Base-by-base conservation (phyloP, 352 stramenopile species). In the Pythium brachiatum region DNA sequence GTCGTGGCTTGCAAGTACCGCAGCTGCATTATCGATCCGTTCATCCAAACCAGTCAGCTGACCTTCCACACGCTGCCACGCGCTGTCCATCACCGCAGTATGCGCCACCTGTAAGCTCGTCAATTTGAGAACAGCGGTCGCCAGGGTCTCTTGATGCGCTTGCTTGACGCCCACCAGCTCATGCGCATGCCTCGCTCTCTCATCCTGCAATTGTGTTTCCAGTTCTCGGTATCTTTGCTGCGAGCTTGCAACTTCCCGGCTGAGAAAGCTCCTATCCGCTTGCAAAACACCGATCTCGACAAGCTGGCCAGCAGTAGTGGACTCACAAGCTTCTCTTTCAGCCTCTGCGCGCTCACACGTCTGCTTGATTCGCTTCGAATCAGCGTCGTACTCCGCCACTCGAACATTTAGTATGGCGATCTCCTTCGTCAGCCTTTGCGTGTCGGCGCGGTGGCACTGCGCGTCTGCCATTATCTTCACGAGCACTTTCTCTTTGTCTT, bases 201-300 rank as follows among this genome's bases (percentile, higher is more conserved):
- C 13, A n/a, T n/a, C 34, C 1, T 26, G 53, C 12, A 38, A 23
- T 2, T 26, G 5, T 5, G 18, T 8, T 13, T 48, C 38, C 21
- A 31, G 6, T 23, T 41, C 15, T 18, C 8, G n/a, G 7, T 2
- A 26, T n/a, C 26, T n/a, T 38, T 59, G 13, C 25, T 31, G 25
- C 16, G 11, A n/a, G 3, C 12, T 7, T 4, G 20, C 18, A 13
- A 38, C 0, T 26, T 59, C 53, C 38, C 36, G 32, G 3, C 15
- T 25, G n/a, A 48, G 23, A 7, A 51, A 15, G 21, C 23, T 51
- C 2, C 51, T 59, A 25, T 48, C 36, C 5, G 53, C 53, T 27
- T 59, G 53, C 4, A 59, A 23, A 4, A 59, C 53, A 7, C 53
- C 53, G 23, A 59, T 59, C 36, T 59, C 53, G 11, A 59, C 53